Evolutionary conservation across 305 asterid species (phyloP).

Genomic region (Fraxinus baroniana): DNA sequence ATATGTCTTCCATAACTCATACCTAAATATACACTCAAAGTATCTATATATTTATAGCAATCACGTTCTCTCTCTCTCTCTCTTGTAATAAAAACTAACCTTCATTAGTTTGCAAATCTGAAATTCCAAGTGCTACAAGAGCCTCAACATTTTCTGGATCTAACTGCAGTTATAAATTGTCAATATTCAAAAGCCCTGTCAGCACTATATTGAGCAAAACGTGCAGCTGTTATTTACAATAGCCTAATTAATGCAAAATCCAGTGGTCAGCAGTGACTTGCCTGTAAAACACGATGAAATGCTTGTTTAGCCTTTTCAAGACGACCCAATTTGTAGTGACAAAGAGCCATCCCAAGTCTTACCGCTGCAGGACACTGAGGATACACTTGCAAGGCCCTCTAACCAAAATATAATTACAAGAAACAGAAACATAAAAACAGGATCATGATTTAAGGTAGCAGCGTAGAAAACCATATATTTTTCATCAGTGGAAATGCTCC

Average conservation of each 20-base stretch:
- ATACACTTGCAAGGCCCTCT: conserved; percentile 86
- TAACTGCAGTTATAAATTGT: conserved; percentile 48
- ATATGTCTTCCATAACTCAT: neutral
- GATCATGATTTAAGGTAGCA: conserved; percentile 11
- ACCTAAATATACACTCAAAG: neutral
- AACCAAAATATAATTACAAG: conserved; percentile 29
- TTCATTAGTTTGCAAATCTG: conserved; percentile 87
- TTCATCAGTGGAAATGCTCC: neutral
- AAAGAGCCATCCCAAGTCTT: conserved; percentile 90
- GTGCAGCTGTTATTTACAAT: neutral
- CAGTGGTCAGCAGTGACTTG: conserved; percentile 36
- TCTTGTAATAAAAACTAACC: conserved; percentile 42
- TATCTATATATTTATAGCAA: neutral
- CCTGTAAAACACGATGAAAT: conserved; percentile 90
- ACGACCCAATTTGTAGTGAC: conserved; percentile 85
- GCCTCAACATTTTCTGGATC: conserved; percentile 94
- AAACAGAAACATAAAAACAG: neutral
- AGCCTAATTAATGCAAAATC: conserved; percentile 16
- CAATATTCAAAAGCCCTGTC: conserved; percentile 13
- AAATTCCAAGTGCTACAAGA: conserved; percentile 89
- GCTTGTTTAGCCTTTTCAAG: conserved; percentile 86
- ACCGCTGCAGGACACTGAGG: conserved; percentile 80
- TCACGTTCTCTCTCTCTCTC: neutral
- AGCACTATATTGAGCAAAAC: conserved; percentile 10
- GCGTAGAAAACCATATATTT: neutral